A percentile compares a stretch with the other conserved stretches of the same genome.
phyloP scores from a whole-genome alignment of 768 basidiomycete species.

The Pleurotus eryngii region DNA sequence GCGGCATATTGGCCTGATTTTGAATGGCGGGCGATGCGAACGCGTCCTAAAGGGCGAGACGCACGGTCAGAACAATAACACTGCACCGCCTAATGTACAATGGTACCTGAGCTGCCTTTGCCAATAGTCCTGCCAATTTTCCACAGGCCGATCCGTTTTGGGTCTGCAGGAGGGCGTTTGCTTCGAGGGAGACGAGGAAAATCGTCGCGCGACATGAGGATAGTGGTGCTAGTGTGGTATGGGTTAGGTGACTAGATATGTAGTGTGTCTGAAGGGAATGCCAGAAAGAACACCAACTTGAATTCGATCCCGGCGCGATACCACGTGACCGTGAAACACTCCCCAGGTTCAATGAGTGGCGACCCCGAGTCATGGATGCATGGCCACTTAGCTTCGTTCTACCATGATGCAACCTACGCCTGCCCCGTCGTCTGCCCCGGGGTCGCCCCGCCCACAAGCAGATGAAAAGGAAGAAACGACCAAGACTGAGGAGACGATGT shows the following conservation, averaged over 20 bases:
- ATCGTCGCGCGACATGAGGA: slow-evolving; percentile 24
- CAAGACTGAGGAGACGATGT: slow-evolving; percentile 23
- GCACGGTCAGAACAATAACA: background rate
- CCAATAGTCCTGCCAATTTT: slow-evolving; percentile 84
- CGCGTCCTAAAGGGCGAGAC: slow-evolving; percentile 58
- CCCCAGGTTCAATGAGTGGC: no score
- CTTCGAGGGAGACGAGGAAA: slow-evolving; percentile 22
- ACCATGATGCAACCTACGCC: slow-evolving; percentile 63
- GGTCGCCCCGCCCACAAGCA: slow-evolving; percentile 33
- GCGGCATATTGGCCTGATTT: slow-evolving; percentile 88
- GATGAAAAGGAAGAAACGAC: slow-evolving; percentile 10
- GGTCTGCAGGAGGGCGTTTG: slow-evolving; percentile 34
- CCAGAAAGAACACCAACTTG: no score
- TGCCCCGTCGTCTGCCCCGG: slow-evolving; percentile 56
- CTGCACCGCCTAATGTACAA: background rate
- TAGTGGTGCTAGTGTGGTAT: background rate
- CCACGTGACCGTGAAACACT: no score
- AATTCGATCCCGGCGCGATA: no score
- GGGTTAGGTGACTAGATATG: no score
- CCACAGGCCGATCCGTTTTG: slow-evolving; percentile 76
- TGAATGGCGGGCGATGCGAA: slow-evolving; percentile 85
- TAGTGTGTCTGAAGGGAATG: no score
- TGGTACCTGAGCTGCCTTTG: slow-evolving; percentile 71
- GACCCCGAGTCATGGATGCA: no score
- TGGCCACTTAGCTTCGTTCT: no score